Conservation (phyloP, 768 basidiomycete genomes). For the Trametes punicea region DNA sequence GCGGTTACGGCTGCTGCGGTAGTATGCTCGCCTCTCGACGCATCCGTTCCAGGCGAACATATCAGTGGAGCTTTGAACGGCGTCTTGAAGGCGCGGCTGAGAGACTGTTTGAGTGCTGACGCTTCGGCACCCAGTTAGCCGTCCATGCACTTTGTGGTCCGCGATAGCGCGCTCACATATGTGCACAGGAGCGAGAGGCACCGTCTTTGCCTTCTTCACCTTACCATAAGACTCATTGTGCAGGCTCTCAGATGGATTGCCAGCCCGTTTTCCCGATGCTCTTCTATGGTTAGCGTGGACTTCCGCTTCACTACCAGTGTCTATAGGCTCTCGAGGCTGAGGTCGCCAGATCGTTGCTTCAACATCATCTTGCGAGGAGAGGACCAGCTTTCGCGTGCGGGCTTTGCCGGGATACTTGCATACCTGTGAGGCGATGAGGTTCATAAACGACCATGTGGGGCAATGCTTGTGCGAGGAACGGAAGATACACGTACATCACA, state of each 20-base stretch:
- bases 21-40: not conserved
- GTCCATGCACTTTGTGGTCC: not conserved
- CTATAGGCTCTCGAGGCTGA: not conserved
- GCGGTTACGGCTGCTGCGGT: not conserved
- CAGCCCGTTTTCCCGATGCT: slow-evolving; percentile 14
- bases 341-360: slow-evolving; percentile 18
- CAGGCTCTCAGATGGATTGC: slow-evolving; percentile 15
- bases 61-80: slow-evolving; percentile 33
- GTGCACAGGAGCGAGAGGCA: slow-evolving; percentile 1
- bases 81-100: slow-evolving; percentile 25
- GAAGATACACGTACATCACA: slow-evolving; percentile 61
- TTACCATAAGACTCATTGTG: not conserved
- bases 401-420: slow-evolving; percentile 78
- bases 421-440: too few species aligned
- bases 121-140: slow-evolving; percentile 1
- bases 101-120: slow-evolving; percentile 7
- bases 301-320: too few species aligned
- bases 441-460: not conserved
- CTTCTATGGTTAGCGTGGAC: not conserved
- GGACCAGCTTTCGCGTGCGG: slow-evolving; percentile 42
- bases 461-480: not conserved
- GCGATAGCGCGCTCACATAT: slow-evolving; percentile 14
- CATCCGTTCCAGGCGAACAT: slow-evolving; percentile 1
- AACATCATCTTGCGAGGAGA: slow-evolving; percentile 42
- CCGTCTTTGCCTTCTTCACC: slow-evolving; percentile 7